These are phyloP conservation scores for Geotrichum australiense DNA, from an alignment of 1,139 yeast species.

Conservation along the genomic window DNA sequence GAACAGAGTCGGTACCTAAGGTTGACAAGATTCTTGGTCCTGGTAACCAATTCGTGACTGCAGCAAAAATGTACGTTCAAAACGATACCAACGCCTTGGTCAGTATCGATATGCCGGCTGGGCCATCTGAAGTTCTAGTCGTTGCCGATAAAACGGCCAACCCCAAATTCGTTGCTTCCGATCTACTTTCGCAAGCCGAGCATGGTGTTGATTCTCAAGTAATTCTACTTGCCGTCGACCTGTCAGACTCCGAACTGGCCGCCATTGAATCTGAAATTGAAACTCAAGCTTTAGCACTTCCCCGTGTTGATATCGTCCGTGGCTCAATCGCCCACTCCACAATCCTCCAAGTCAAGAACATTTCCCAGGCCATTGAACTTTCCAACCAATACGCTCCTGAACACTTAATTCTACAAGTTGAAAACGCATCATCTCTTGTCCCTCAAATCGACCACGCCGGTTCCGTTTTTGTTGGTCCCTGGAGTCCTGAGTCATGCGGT, in stretches of 20 bases:
- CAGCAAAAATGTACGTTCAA: conserved; percentile 96
- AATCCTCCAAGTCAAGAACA: conserved; percentile 57
- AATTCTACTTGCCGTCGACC: conserved; percentile 73
- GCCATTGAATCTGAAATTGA: conserved; percentile 77
- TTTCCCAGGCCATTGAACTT: conserved; percentile 72
- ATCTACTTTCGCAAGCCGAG: conserved; percentile 93
- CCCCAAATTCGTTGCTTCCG: conserved; percentile 94
- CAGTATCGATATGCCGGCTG: conserved; percentile 99
- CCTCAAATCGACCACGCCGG: conserved; percentile 85
- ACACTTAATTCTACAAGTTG: conserved; percentile 86
- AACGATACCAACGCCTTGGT: conserved; percentile 93
- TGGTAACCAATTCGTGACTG: conserved; percentile 97
- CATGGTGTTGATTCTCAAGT: conserved; percentile 99
- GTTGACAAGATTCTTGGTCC: conserved; percentile 98
- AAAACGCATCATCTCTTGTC: conserved; percentile 66
- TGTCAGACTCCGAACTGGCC: conserved; percentile 51
- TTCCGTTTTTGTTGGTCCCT: conserved; percentile 90
- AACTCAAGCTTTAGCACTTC: conserved; percentile 75
- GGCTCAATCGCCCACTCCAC: conserved; percentile 89
- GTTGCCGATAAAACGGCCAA: conserved; percentile 83
- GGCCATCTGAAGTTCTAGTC: conserved; percentile 95
- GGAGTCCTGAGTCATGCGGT: conserved; percentile 97
- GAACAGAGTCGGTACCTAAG: conserved; percentile 85
- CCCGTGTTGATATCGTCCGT: conserved; percentile 89
- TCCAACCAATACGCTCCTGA: conserved; percentile 95